Evolutionary conservation across 2,329 filamentous ascomycete genomes (phyloP).

Genomic region (Xylaria sp.): DNA sequence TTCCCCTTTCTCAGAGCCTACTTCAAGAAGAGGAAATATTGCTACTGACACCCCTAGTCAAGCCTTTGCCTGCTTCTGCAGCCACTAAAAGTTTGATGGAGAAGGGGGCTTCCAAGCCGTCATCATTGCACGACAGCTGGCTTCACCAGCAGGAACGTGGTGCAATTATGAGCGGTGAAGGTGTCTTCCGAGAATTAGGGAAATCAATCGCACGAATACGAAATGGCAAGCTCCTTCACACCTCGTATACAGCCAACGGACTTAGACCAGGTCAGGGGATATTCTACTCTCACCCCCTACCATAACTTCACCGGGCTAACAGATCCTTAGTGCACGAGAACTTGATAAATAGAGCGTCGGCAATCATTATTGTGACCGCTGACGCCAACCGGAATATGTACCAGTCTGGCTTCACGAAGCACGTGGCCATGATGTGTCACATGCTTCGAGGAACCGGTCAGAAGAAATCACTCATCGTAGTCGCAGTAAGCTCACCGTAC

Average conservation of each 20-base stretch:
- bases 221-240: conserved; percentile 85
- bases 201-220: conserved; percentile 83
- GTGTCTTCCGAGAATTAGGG: conserved; percentile 88
- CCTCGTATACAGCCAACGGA: conserved; percentile 92
- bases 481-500: conserved; percentile 93
- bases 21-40: conserved; percentile 87
- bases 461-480: conserved; percentile 87
- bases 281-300: neutral
- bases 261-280: conserved; percentile 67
- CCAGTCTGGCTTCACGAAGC: conserved; percentile 92
- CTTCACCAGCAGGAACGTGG: conserved; percentile 61
- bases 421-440: conserved; percentile 93
- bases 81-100: conserved; percentile 73
- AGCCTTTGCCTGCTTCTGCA: conserved; percentile 87
- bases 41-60: conserved; percentile 84
- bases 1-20: conserved; percentile 81
- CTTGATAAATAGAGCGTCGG: conserved; percentile 83
- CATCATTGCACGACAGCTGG: conserved; percentile 57
- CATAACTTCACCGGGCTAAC: conserved; percentile 20
- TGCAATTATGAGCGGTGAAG: conserved; percentile 85
- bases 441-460: conserved; percentile 76
- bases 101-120: conserved; percentile 44
- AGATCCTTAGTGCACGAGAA: conserved; percentile 74
- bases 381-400: conserved; percentile 94
- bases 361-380: conserved; percentile 87